Conservation (phyloP, 192 early-diverging fungal species). For the Umbelopsis ramanniana region DNA sequence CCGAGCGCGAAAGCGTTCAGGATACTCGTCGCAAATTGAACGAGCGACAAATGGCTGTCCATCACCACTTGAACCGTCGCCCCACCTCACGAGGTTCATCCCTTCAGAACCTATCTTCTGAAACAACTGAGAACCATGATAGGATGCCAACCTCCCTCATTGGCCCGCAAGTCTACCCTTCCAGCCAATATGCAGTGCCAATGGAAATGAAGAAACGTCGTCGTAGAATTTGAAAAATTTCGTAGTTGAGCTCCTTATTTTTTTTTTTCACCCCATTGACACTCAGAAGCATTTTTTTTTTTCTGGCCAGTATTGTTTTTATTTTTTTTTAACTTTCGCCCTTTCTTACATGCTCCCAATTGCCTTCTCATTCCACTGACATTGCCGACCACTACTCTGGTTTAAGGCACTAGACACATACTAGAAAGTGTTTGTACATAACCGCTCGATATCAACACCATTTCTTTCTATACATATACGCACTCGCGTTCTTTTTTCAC, state of each 20-base stretch:
- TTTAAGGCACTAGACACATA: neutral
- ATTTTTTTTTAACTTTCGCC: neutral
- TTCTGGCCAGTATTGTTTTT: neutral
- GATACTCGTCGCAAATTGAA: slow-evolving; percentile 48
- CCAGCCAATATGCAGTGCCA: neutral
- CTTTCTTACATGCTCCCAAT: slow-evolving; percentile 1
- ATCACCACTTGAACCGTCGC: neutral
- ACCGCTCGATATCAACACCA: neutral
- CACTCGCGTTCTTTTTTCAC: neutral
- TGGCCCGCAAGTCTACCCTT: neutral
- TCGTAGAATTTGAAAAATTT: slow-evolving; percentile 7
- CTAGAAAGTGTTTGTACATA: neutral
- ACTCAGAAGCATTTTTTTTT: slow-evolving; percentile 10
- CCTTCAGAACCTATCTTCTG: neutral
- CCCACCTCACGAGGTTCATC: neutral
- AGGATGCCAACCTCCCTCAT: neutral
- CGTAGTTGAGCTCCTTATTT: neutral
- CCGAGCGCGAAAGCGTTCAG: slow-evolving; percentile 45
- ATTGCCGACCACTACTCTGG: neutral
- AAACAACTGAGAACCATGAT: neutral
- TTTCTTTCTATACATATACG: too few relatives aligned
- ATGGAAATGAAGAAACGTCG: neutral
- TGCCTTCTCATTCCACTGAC: slow-evolving; percentile 1
- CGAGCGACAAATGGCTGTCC: slow-evolving; percentile 35
- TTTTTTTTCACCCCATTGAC: neutral